Base-by-base conservation (phyloP, 1,284 basidiomycete species). In the Tilletia horrida region DNA sequence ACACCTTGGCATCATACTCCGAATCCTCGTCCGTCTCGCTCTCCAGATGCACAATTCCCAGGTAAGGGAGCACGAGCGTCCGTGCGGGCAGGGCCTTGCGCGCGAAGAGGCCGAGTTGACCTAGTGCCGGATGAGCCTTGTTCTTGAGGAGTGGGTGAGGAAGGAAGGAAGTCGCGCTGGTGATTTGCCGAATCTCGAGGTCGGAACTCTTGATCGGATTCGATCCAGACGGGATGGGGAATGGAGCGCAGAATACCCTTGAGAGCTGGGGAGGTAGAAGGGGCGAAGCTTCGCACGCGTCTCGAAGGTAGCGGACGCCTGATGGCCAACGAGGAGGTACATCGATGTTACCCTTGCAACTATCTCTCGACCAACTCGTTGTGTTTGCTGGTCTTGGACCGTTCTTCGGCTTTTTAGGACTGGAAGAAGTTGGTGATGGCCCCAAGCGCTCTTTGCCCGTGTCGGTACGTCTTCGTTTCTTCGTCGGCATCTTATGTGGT, bases 101-200 rank as follows among this genome's bases (percentile, higher is more conserved):
- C 7, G 91, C 89, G 81, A 94, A 94, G 16, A 96, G 85, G 0
- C 93, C 93, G 72, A 83, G 84, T 79, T 96, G 93, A 0, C 91
- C 91, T 66, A 82, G 78, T n/a, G 92, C 90, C 25, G 92, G 92
- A 83, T 93, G 91, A 8, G 27, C n/a, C 13, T 16, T 40, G n/a
- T 59, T 59, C 29, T 59, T 8, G 2, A 59, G 55, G 14, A 59
- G 55, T 21, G 55, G 29, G 31, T 59, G 55, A 18, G 27, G 27
- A 16, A 25, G 55, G 55, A 59, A 59, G 29, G 55, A 16, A 18
- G 55, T 35, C 7, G 13, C 3, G 14, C 27, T 8, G 7, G 27
- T 59, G 55, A 59, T 59, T 9, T 7, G 27, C 11, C 31, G 27
- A 27, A 59, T 59, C 16, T 25, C 23, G 55, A 59, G 55, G 55